A percentile compares a stretch with the other conserved stretches of the same genome.
These are phyloP conservation scores for Ziziphus jujuba DNA, from an alignment of 306 rosid genomes.

Conservation along the genomic window DNA sequence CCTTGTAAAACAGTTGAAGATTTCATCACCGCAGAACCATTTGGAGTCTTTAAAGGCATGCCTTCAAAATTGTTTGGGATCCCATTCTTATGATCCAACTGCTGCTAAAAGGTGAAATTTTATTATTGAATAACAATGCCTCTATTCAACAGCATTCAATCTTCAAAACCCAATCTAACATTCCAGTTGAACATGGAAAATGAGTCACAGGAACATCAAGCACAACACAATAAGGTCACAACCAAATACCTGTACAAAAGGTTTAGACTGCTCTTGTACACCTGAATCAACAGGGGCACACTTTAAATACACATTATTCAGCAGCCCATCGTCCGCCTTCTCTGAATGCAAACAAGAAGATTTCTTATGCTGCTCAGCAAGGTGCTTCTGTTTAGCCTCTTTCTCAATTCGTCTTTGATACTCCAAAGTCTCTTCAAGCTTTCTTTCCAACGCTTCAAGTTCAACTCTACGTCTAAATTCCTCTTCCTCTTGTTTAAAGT, in stretches of 20 bases:
- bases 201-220: constrained; percentile 19
- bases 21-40: constrained; percentile 42
- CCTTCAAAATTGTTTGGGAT: constrained; percentile 40
- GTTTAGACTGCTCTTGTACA: constrained; percentile 35
- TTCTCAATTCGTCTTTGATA: constrained; percentile 82
- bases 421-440: constrained; percentile 91
- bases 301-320: constrained; percentile 33
- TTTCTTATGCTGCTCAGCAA: constrained; percentile 86
- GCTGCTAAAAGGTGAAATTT: constrained; percentile 47
- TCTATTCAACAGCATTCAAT: constrained; percentile 5
- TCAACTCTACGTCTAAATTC: constrained; percentile 74
- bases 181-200: constrained; percentile 27
- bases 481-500: constrained; percentile 69
- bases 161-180: background rate
- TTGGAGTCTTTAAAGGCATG: constrained; percentile 34
- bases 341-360: constrained; percentile 44
- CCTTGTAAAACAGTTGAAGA: constrained; percentile 52
- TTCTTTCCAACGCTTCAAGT: constrained; percentile 89
- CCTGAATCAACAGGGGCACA: constrained; percentile 38
- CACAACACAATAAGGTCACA: constrained; percentile 16
- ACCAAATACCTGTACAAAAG: constrained; percentile 40
- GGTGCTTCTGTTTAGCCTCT: constrained; percentile 92
- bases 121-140: constrained; percentile 24
- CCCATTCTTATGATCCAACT: constrained; percentile 45
- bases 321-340: constrained; percentile 36